Base-by-base conservation (phyloP, 1,139 yeast species). In the Taphrina communis region DNA sequence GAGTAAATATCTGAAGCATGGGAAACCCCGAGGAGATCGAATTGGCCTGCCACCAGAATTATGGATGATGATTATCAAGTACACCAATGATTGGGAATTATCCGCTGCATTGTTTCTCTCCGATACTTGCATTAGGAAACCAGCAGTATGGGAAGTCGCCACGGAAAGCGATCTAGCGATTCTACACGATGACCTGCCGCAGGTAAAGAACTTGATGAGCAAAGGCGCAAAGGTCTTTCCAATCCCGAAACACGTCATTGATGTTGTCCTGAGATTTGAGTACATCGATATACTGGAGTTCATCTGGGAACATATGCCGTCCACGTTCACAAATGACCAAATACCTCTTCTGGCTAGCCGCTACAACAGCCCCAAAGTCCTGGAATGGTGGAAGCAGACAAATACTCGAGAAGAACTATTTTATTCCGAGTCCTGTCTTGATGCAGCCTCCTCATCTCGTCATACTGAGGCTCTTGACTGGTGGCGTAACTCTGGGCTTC, bases 371-470 rank as follows among this genome's bases (percentile, higher is more conserved):
- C 61, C 67, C 6, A 63, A 63, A 31, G 67, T 63, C 2, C 61
- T 63, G 35, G 55, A 63, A 44, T 63, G 67, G 67, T 63, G 67
- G 67, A 63, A 55, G 59, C 51, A 51, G 31, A 63, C 60, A 6
- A 63, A 38, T 12, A 21, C 50, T 12, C 35, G 25, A 2, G 53
- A 36, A 7, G 17, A 55, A n/a, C 48, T 42, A 19, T 12, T 53
- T 11, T 63, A 63, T 1, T 53, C 67, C 14, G 67, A 63, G 21
- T 53, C 61, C 19, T 63, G 67, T 21, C 61, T 63, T 38, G 67
- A 63, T 51, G 67, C 67, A 4, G 67, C 67, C 5, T 63, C 67
- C 2, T 63, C 67, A 11, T 63, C 67, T 5, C 60, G 67, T 14
- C 60, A 55, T 21, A 56, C 59, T 11, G 67, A 63, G 21, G 67